Evolutionary conservation across 495 filamentous ascomycete genomes (phyloP), one percentile per base, ranked within the genome.

Genomic region (Bacidia rubella): DNA sequence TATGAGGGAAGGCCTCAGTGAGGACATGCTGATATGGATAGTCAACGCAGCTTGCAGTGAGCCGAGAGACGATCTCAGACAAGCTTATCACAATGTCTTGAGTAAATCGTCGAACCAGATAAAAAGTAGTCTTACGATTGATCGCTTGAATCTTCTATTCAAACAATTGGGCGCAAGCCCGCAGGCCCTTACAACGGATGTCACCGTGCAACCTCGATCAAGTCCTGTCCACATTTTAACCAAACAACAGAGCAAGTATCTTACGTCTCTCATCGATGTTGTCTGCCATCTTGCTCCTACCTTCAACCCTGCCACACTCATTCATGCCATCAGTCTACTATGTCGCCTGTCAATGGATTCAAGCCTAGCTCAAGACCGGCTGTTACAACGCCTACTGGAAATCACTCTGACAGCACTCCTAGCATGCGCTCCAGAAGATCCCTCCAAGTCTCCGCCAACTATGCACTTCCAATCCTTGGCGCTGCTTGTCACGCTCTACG

Each of bases 11-110:
- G 65, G 65, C 12, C 66, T 92, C 4, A 81, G 89, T 1, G 78
- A 88, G 49, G 79, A 86, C 51, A 59, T 93, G 19, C 71, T 87
- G 21, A 46, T 70, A 19, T 95, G 88, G 88, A 74, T 90, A 2
- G 68, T 93, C 11, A 68, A 79, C 39, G 79, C 87, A 55, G 70
- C 82, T n/a, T 74, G 77, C 45, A 60, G 68, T 11, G 82, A 86
- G 58, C 68, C 66, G 39, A 74, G 74, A 38, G 75, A 77, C 25
- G 76, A 77, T 52, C 66, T 92, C 27, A 75, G 80, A 51, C 63
- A 73, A 41, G 79, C 83, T 48, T 92, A 90, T 67, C 67, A 75
- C 38, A 70, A 76, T 45, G 62, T 73, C 20, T 62, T 83, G 11
- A 55, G 22, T 17, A 11, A 51, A 46, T 49, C 51, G 3, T 42